These are phyloP conservation scores for Candida glaebosa DNA, from an alignment of 805 yeast genomes.

Conservation along the genomic window DNA sequence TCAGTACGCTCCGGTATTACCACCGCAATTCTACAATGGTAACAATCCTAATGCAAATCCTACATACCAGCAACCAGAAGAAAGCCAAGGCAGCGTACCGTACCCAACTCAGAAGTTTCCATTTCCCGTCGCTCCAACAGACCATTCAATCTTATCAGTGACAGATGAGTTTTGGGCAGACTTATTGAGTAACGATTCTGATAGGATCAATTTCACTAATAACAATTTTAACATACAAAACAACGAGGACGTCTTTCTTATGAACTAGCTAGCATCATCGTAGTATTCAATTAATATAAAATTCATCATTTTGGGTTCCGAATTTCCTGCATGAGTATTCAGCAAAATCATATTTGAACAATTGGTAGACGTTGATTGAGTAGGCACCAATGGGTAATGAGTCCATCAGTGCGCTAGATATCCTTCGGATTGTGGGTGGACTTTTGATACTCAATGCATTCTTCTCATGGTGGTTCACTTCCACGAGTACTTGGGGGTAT, in stretches of 20 bases:
- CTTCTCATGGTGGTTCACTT: conserved; percentile 57
- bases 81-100: background rate
- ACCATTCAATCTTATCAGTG: conserved; percentile 49
- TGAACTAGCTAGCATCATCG: background rate
- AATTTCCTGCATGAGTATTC: background rate
- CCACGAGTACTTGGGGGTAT: conserved; percentile 59
- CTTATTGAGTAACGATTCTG: conserved; percentile 34
- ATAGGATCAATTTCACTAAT: conserved; percentile 32
- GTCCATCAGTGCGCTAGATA: conserved; percentile 34
- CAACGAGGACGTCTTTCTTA: conserved; percentile 23
- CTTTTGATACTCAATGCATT: conserved; percentile 43
- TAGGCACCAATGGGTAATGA: background rate
- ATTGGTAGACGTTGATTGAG: background rate
- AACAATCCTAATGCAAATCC: background rate
- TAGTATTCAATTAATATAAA: background rate
- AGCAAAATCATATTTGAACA: background rate
- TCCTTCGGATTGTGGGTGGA: conserved; percentile 44
- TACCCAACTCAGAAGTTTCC: background rate
- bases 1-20: background rate
- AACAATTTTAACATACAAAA: conserved; percentile 11
- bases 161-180: conserved; percentile 76
- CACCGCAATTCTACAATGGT: background rate
- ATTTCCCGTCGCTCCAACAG: conserved; percentile 24
- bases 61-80: background rate
- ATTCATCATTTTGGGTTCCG: too few species aligned